Evolutionary conservation across 2,329 filamentous ascomycete species (phyloP).

Genomic region (Claviceps arundinis): DNA sequence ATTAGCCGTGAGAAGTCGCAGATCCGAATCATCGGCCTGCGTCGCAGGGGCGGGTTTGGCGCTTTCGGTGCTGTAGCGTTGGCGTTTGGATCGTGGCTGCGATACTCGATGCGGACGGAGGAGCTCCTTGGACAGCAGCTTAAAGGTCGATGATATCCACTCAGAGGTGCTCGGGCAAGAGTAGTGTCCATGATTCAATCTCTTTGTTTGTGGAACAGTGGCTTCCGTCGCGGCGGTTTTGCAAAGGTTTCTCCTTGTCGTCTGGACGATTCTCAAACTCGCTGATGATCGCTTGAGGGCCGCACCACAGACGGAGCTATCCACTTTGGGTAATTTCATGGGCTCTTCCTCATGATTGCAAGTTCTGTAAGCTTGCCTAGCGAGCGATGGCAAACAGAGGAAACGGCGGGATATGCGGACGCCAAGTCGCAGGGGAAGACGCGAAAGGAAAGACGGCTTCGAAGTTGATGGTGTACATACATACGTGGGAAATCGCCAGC

Average conservation of each 20-base stretch:
- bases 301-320: constrained; percentile 45
- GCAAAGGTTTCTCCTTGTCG: constrained; percentile 15
- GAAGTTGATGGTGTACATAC: background rate
- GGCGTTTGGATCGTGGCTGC: constrained; percentile 7
- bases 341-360: constrained; percentile 37
- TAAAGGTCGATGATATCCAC: constrained; percentile 31
- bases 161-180: constrained; percentile 21
- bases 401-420: background rate
- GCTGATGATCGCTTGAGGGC: constrained; percentile 33
- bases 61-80: constrained; percentile 16
- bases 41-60: constrained; percentile 7
- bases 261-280: constrained; percentile 11
- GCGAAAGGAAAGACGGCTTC: background rate
- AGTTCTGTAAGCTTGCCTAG: constrained; percentile 2
- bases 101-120: constrained; percentile 6
- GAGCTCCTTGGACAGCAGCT: constrained; percentile 15
- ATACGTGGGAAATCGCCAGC: background rate
- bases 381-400: background rate
- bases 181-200: constrained; percentile 1
- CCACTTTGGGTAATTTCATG: constrained; percentile 49
- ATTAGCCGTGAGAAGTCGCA: constrained; percentile 1
- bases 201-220: constrained; percentile 4
- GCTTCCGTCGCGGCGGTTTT: constrained; percentile 10
- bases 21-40: constrained; percentile 2
- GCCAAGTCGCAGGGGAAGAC: background rate